Base-by-base conservation (phyloP, 2,329 filamentous ascomycete genomes). In the Alternaria triticina region DNA sequence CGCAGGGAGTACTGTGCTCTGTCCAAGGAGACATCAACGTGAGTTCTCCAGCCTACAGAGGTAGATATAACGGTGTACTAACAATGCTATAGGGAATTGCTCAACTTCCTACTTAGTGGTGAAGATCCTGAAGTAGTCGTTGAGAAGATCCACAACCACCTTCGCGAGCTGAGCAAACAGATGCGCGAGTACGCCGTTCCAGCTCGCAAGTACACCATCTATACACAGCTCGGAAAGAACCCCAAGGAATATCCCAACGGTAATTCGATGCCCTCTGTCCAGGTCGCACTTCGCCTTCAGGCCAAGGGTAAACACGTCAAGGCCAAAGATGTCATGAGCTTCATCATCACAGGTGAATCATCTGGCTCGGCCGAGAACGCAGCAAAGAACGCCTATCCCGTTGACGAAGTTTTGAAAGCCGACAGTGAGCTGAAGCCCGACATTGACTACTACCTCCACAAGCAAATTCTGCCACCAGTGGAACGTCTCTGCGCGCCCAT, bases 401-500 rank as follows among this genome's bases (percentile, higher is more conserved):
- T 93, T 1, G 90, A 94, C 61, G 96, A 99, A 78, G 89, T 97
- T 10, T 83, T 92, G 62, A 96, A 96, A 75, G 77, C 88, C 15
- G 91, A 92, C 70, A 89, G 90, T 1, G 90, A 85, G 1, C 86
- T 99, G 7, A 87, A 90, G 61, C 93, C 94, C 61, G 96, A 99
- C 75, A 88, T 97, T n/a, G 96, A 99, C 77, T 98, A 94, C 88
- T 99, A 99, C 80, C 88, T 99, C 43, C 91, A 93, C 83, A 99
- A 99, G 84, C 96, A 99, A 81, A 97, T 99, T 62, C 93, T 99
- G 82, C 96, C 96, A 11, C 96, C 96, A 0, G 96, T 99, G 25
- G 96, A 99, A 83, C 93, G 96, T 86, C 89, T 99, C 22, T 99
- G 96, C 78, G 96, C 95, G 65, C 97, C 97, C 64, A 97, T 99